phyloP scores from a whole-genome alignment of 2,329 filamentous ascomycete genomes.

The Clarireedia homoeocarpa region DNA sequence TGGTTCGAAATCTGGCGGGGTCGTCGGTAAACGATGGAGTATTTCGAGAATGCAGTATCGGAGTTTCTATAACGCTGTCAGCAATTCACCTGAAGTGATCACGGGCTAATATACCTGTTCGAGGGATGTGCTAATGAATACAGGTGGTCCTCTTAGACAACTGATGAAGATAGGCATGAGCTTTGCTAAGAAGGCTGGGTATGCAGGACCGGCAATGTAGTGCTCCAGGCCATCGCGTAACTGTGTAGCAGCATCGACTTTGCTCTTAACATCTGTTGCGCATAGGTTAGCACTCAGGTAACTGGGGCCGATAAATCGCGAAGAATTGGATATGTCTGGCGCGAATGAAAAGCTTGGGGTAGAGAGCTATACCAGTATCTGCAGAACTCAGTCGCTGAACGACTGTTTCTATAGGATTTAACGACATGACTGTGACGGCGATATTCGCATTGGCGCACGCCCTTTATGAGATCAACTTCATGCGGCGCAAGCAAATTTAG shows the following conservation, averaged over 20 bases:
- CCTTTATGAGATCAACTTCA: slow-evolving; percentile 7
- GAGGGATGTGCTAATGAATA: slow-evolving; percentile 82
- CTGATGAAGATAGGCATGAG: slow-evolving; percentile 84
- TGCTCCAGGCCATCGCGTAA: slow-evolving; percentile 88
- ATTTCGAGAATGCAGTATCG: slow-evolving; percentile 93
- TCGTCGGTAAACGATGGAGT: slow-evolving; percentile 73
- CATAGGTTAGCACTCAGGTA: slow-evolving; percentile 11
- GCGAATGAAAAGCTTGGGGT: not conserved
- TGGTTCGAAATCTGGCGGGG: slow-evolving; percentile 74
- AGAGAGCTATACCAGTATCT: slow-evolving; percentile 20
- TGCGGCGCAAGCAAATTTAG: slow-evolving; percentile 1
- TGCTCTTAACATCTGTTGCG: slow-evolving; percentile 65
- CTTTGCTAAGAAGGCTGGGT: slow-evolving; percentile 74
- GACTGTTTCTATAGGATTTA: slow-evolving; percentile 53
- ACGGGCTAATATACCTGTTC: slow-evolving; percentile 63
- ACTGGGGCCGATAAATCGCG: not conserved
- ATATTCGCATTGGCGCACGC: slow-evolving; percentile 22
- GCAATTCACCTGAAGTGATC: not conserved
- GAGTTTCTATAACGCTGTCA: slow-evolving; percentile 53
- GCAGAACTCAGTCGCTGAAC: slow-evolving; percentile 46
- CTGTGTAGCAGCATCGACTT: slow-evolving; percentile 74
- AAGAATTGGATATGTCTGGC: not conserved
- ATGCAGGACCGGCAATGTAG: slow-evolving; percentile 71
- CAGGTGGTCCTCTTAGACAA: slow-evolving; percentile 76
- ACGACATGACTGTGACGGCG: slow-evolving; percentile 50